phyloP scores from a whole-genome alignment of 1,284 basidiomycete genomes.

The Marasmius fiardii region DNA sequence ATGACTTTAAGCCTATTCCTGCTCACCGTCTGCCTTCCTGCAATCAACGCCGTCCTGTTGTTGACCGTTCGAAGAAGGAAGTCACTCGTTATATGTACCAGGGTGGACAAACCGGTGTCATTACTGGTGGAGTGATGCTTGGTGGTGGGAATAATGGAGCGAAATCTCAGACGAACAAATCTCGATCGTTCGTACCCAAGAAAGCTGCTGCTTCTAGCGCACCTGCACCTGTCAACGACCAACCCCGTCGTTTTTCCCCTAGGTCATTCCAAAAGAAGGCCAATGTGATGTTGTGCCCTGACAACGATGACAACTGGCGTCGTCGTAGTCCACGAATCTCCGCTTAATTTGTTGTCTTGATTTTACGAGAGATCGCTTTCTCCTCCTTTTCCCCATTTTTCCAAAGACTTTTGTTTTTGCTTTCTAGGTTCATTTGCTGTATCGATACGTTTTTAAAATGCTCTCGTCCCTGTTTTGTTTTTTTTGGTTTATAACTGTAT shows the following conservation, averaged over 20 bases:
- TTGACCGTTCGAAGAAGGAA: not conserved
- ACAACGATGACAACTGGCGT: not conserved
- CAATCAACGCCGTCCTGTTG: not conserved
- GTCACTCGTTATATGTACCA: conserved; percentile 3
- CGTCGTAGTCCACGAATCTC: not conserved
- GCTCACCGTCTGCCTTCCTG: not conserved
- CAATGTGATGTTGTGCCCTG: not conserved
- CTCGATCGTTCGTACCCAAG: not conserved
- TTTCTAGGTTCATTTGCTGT: not conserved
- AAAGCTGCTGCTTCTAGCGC: not conserved
- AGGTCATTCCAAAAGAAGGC: not conserved
- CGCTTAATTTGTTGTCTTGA: not conserved
- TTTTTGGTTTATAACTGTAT: not conserved
- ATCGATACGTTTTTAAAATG: not conserved
- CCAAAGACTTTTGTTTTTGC: too few species aligned
- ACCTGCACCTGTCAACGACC: not conserved
- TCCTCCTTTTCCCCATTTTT: too few species aligned
- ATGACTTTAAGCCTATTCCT: not conserved
- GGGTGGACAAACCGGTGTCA: conserved; percentile 1
- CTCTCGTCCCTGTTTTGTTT: not conserved
- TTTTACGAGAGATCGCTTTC: too few species aligned
- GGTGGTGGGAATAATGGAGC: not conserved
- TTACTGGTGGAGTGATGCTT: conserved; percentile 2
- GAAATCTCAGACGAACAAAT: too few species aligned
- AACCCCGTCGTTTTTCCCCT: not conserved